A percentile compares a stretch with the other conserved stretches of the same genome.
Evolutionary conservation across 2,329 filamentous ascomycete genomes (phyloP).

Genomic region (Coniella vitis): DNA sequence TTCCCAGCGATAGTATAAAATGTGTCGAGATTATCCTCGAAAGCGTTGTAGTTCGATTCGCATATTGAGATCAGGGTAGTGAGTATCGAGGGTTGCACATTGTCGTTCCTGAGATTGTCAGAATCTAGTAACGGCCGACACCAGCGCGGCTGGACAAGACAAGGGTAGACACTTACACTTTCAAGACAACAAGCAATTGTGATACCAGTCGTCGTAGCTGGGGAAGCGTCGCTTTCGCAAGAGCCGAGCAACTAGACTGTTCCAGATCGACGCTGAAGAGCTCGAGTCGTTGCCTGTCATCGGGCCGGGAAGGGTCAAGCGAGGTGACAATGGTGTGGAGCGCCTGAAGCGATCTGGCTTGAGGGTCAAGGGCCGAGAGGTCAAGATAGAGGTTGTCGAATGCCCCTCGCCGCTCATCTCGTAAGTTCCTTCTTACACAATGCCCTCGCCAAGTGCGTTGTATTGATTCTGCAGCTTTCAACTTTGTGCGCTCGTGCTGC

Average conservation of each 20-base stretch:
- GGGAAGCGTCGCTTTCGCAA: constrained; percentile 25
- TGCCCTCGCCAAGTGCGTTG: constrained; percentile 82
- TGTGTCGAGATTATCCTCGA: constrained; percentile 16
- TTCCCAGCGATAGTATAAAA: constrained; percentile 19
- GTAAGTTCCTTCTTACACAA: constrained; percentile 50
- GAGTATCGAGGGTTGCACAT: constrained; percentile 13
- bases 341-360: constrained; percentile 32
- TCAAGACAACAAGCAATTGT: constrained; percentile 30
- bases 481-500: constrained; percentile 70
- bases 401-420: constrained; percentile 47
- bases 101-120: background rate
- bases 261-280: constrained; percentile 38
- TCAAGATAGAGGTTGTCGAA: constrained; percentile 56
- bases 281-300: constrained; percentile 44
- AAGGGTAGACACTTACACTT: constrained; percentile 17
- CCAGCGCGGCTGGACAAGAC: background rate
- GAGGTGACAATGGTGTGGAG: constrained; percentile 43
- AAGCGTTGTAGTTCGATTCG: constrained; percentile 9
- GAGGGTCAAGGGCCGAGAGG: constrained; percentile 26
- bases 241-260: constrained; percentile 27
- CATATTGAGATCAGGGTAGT: constrained; percentile 13
- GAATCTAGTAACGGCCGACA: background rate
- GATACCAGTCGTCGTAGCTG: constrained; percentile 30
- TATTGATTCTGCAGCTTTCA: constrained; percentile 66
- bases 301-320: constrained; percentile 35